Conservation (phyloP, 129 eudicot genomes). For the Kitagawia praeruptora region DNA sequence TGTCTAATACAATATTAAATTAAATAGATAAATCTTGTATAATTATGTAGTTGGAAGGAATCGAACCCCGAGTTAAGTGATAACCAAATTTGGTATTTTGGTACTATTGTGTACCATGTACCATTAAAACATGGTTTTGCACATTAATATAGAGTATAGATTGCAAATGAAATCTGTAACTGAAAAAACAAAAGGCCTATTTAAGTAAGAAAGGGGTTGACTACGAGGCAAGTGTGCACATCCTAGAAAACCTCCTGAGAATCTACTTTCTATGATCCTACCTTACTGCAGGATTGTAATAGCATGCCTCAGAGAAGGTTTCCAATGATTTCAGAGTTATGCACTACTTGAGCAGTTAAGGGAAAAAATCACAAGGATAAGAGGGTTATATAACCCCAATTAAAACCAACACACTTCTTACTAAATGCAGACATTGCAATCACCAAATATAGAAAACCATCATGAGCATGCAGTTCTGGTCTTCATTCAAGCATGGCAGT, state of each 20-base stretch:
- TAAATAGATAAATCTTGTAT: no score
- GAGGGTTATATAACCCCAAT: neutral
- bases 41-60: no score
- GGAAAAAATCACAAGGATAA: no score
- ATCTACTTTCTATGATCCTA: neutral
- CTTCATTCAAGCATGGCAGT: neutral
- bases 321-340: no score
- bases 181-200: neutral
- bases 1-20: no score
- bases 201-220: neutral
- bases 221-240: neutral
- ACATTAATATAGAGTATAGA: no score
- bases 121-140: no score
- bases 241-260: neutral
- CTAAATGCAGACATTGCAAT: neutral
- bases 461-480: neutral
- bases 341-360: neutral
- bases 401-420: neutral
- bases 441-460: neutral
- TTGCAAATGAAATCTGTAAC: neutral
- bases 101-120: no score
- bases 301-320: neutral
- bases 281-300: neutral
- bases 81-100: no score
- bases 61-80: no score